phyloP scores from a whole-genome alignment of 345 rosid genomes.

The Bruguiera gymnorhiza region DNA sequence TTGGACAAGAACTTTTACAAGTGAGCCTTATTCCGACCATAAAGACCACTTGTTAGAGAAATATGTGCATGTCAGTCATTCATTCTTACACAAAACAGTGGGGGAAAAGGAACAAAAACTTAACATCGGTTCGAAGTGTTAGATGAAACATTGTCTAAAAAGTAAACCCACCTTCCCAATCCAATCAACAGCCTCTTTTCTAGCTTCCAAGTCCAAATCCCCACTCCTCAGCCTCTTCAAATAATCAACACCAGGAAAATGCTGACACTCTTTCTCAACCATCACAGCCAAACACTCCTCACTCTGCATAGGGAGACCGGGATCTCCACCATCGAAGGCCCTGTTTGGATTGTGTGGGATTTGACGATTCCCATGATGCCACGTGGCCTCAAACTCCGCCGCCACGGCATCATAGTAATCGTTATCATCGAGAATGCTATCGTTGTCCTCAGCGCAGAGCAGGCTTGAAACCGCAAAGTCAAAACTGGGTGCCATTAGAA shows the following conservation, averaged over 20 bases:
- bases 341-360: slow-evolving; percentile 20
- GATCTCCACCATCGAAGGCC: slow-evolving; percentile 19
- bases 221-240: slow-evolving; percentile 50
- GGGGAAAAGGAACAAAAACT: neutral
- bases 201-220: slow-evolving; percentile 46
- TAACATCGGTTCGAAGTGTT: neutral
- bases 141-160: neutral
- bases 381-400: slow-evolving; percentile 34
- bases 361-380: slow-evolving; percentile 31
- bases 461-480: slow-evolving; percentile 49
- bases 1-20: neutral
- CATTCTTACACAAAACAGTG: slow-evolving; percentile 3
- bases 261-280: slow-evolving; percentile 56
- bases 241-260: slow-evolving; percentile 49
- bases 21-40: neutral
- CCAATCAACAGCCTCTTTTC: slow-evolving; percentile 59
- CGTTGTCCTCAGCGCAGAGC: slow-evolving; percentile 51
- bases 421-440: slow-evolving; percentile 42
- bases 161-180: slow-evolving; percentile 50
- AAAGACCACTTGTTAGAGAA: neutral
- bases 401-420: slow-evolving; percentile 22
- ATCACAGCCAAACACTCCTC: slow-evolving; percentile 51
- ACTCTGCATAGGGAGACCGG: slow-evolving; percentile 42
- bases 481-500: slow-evolving; percentile 61
- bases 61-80: neutral